Base-by-base conservation (phyloP, 2,329 filamentous ascomycete species). In the Bipolaris oryzae region DNA sequence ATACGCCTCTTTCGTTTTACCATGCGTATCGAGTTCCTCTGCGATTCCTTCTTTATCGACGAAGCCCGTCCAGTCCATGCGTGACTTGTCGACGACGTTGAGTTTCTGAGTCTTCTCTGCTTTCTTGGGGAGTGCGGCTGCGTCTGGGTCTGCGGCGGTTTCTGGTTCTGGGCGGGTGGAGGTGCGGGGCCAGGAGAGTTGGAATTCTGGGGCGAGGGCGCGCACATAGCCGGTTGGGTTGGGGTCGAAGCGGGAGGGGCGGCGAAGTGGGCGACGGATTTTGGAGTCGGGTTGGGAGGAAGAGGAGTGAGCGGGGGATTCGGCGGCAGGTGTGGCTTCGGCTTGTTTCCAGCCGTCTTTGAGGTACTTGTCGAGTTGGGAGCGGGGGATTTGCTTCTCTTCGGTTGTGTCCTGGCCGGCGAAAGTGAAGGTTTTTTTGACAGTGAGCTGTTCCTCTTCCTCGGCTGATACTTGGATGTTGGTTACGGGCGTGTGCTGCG, bases 371-470 rank as follows among this genome's bases (percentile, higher is more conserved):
- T 65, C 66, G 33, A 75, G 65, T 11, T 67, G 60, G 4, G 71
- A 71, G 31, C 67, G 68, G 3, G 85, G 78, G 1, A 92, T 87
- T 10, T 87, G 77, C 71, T 90, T 91, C 70, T 90, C 87, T 68
- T 92, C 89, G 0, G 84, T 89, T 66, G 89, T 86, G 11, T 88
- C 81, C 67, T 89, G 85, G 28, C 89, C 89, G 34, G 89, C 89
- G 65, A 92, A 92, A 66, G 88, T 89, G 76, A 90, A 91, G 13
- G 85, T 88, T 28, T 88, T 86, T 66, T 87, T 89, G 59, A 92
- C 88, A 58, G 82, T 84, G 65, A 91, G 47, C 77, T 67, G 73
- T 39, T 80, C 77, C 45, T 74, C 68, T 10, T 74, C 72, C 18
- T 67, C 69, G 6, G 25, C 46, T 3, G 63, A 59, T 9, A 37